Percentiles rank a stretch among this genome's conserved stretches.
Evolutionary conservation across 2,329 filamentous ascomycete species (phyloP).

Genomic region (Teratosphaeria nubilosa): DNA sequence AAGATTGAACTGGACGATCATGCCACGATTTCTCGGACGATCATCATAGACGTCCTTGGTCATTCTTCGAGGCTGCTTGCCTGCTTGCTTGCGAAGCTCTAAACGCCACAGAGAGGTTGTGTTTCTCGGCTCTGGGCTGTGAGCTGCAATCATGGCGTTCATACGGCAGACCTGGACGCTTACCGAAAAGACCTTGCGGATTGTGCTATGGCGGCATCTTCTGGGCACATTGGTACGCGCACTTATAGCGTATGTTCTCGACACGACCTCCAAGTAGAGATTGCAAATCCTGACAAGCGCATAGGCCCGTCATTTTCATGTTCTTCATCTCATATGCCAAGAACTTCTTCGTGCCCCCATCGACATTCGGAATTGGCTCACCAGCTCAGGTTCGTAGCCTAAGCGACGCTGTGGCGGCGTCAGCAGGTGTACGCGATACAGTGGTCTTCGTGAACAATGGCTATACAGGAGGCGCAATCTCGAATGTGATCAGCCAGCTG

Average conservation of each 20-base stretch:
- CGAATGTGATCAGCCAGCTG: conserved; percentile 56
- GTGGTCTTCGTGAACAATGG: conserved; percentile 74
- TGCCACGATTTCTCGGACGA: neutral
- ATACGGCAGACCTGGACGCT: conserved; percentile 46
- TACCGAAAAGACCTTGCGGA: conserved; percentile 46
- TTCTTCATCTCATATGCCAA: conserved; percentile 45
- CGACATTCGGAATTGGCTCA: conserved; percentile 61
- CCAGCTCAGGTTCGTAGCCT: conserved; percentile 54
- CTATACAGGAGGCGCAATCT: conserved; percentile 56
- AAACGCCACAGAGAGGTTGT: neutral
- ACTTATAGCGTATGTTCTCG: conserved; percentile 34
- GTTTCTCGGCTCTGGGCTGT: neutral
- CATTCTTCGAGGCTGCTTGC: neutral
- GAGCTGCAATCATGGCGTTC: conserved; percentile 14
- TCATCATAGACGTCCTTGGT: neutral
- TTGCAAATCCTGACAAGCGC: neutral
- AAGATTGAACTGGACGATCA: neutral
- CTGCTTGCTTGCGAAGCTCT: neutral
- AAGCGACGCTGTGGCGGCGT: conserved; percentile 49
- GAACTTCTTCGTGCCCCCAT: conserved; percentile 73
- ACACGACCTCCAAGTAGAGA: neutral
- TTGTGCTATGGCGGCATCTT: conserved; percentile 44
- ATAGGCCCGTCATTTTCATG: conserved; percentile 40
- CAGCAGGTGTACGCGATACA: conserved; percentile 52
- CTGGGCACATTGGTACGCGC: conserved; percentile 46